These are phyloP conservation scores for Adansonia madagascariensis DNA, from an alignment of 441 rosid genomes.

Conservation along the genomic window DNA sequence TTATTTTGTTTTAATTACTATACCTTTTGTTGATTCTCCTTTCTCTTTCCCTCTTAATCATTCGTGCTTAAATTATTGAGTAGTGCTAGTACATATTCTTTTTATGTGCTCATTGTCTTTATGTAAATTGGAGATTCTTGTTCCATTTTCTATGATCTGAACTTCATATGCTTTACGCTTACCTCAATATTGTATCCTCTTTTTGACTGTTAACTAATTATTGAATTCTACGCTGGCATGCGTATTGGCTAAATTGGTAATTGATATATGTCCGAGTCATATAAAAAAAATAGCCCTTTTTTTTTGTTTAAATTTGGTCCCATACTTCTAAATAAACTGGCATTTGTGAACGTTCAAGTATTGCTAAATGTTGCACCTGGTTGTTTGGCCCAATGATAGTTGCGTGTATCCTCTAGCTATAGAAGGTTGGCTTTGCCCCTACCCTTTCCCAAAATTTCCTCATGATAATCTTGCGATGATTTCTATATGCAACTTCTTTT, in stretches of 20 bases:
- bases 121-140: conserved; percentile 6
- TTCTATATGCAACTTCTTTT: background rate
- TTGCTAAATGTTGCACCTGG: background rate
- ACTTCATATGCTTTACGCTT: background rate
- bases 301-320: background rate
- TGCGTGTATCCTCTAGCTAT: background rate
- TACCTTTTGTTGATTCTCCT: conserved; percentile 16
- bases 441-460: background rate
- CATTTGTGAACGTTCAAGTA: background rate
- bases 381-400: background rate
- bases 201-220: background rate
- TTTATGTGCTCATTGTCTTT: conserved; percentile 10
- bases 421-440: background rate
- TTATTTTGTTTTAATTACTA: background rate
- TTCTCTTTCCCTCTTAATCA: background rate
- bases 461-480: conserved; percentile 4
- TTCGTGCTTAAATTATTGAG: conserved; percentile 1
- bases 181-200: background rate
- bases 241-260: background rate
- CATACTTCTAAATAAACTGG: background rate
- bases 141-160: conserved; percentile 14
- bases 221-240: background rate
- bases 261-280: background rate
- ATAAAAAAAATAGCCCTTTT: too few relatives aligned
- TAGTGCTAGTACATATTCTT: conserved; percentile 12